Evolutionary conservation across 2,329 filamentous ascomycete species (phyloP).

Genomic region (Ramularia endophylla): DNA sequence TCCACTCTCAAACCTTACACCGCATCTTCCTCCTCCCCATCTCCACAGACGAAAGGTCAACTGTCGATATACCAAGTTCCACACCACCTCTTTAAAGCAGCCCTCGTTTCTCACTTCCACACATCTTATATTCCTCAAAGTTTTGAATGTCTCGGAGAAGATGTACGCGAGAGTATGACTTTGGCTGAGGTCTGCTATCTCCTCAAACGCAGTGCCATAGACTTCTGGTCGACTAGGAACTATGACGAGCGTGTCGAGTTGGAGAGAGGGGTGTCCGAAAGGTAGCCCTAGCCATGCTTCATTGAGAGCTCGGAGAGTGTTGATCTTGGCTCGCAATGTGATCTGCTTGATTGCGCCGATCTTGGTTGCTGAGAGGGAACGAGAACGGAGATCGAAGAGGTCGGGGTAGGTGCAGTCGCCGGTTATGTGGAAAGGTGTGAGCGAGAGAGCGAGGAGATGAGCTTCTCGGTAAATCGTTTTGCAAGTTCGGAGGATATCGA

Average conservation of each 20-base stretch:
- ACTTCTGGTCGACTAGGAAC: constrained; percentile 28
- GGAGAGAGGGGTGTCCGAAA: constrained; percentile 28
- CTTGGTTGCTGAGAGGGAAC: constrained; percentile 16
- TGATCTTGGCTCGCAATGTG: constrained; percentile 29
- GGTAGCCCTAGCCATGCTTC: constrained; percentile 31
- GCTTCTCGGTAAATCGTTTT: constrained; percentile 27
- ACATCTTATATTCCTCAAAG: constrained; percentile 24
- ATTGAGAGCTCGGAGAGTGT: constrained; percentile 29
- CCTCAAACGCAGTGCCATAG: constrained; percentile 24
- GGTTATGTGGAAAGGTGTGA: constrained; percentile 25
- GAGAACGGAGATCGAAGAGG: constrained; percentile 22
- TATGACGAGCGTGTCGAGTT: constrained; percentile 28
- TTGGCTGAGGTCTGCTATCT: constrained; percentile 32
- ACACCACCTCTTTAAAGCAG: constrained; percentile 30
- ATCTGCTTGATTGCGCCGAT: constrained; percentile 27
- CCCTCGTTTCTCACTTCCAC: constrained; percentile 28
- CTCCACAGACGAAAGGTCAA: constrained; percentile 31
- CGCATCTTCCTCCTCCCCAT: constrained; percentile 30
- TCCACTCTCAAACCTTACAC: constrained; percentile 25
- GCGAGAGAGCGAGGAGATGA: constrained; percentile 27
- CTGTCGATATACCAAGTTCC: constrained; percentile 30
- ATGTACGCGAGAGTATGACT: constrained; percentile 33
- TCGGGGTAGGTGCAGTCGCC: constrained; percentile 23
- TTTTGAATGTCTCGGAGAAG: constrained; percentile 31
- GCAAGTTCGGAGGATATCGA: constrained; percentile 20